phyloP scores from a whole-genome alignment of 2,329 filamentous ascomycete species.

The Aspergillus ruber region DNA sequence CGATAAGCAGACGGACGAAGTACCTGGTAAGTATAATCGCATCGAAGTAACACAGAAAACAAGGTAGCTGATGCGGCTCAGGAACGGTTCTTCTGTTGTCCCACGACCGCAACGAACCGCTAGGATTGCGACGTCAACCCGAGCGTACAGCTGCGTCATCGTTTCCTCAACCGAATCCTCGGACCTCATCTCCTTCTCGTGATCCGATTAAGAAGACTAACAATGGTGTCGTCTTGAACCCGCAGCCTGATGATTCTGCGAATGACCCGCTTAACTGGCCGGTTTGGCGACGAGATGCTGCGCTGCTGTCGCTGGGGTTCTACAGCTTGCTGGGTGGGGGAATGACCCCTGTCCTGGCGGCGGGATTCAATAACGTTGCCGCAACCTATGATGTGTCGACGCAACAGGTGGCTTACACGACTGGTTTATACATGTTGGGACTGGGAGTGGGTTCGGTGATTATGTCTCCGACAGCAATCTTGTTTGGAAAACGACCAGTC shows the following conservation, averaged over 20 bases:
- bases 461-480: constrained; percentile 81
- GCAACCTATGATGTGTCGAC: constrained; percentile 59
- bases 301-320: constrained; percentile 75
- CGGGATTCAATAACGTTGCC: constrained; percentile 79
- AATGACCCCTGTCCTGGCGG: constrained; percentile 83
- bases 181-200: constrained; percentile 34
- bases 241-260: constrained; percentile 81
- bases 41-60: constrained; percentile 1
- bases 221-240: constrained; percentile 83
- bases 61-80: constrained; percentile 17
- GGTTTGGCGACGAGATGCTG: constrained; percentile 68
- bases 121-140: constrained; percentile 58
- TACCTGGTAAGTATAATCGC: constrained; percentile 59
- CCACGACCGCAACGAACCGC: constrained; percentile 55
- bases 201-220: constrained; percentile 63
- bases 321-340: constrained; percentile 92
- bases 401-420: constrained; percentile 74
- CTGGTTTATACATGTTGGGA: constrained; percentile 90
- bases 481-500: constrained; percentile 84
- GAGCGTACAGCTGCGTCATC: constrained; percentile 53
- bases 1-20: constrained; percentile 73
- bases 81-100: constrained; percentile 58
- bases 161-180: constrained; percentile 40
- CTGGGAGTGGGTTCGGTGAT: constrained; percentile 78
- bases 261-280: constrained; percentile 96